Conservation (phyloP, 2,329 filamentous ascomycete genomes). For the Phaeoacremonium minimum region DNA sequence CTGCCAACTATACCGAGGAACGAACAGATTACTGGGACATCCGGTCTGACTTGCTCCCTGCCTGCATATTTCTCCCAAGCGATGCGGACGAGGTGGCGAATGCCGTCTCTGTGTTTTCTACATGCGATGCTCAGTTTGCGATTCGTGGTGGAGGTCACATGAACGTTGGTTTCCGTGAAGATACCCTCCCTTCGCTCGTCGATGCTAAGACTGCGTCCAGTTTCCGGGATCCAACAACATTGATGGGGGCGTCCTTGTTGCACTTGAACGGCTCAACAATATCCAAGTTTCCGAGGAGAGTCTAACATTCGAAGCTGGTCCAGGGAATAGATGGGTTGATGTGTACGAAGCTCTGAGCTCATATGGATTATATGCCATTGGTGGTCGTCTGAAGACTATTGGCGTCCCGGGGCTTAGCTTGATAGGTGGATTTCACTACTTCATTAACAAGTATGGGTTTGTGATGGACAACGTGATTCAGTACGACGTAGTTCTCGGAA, state of each 20-base stretch:
- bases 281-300: conserved; percentile 7
- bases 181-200: fast-evolving
- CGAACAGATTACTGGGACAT: conserved; percentile 21
- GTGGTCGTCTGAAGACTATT: conserved; percentile 21
- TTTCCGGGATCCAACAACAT: conserved; percentile 17
- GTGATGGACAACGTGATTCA: conserved; percentile 17
- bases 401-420: conserved; percentile 21
- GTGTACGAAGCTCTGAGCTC: conserved; percentile 18
- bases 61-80: conserved; percentile 23
- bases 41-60: conserved; percentile 14
- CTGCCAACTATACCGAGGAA: conserved; percentile 15
- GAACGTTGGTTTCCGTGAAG: conserved; percentile 10
- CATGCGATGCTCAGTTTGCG: conserved; percentile 16
- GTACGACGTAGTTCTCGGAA: conserved; percentile 17
- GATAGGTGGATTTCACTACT: conserved; percentile 21
- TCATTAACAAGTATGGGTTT: conserved; percentile 20
- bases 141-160: conserved; percentile 18
- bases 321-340: conserved; percentile 18
- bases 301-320: conserved; percentile 12
- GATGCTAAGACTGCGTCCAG: conserved; percentile 5
- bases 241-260: conserved; percentile 16
- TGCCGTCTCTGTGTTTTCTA: conserved; percentile 15
- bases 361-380: conserved; percentile 16
- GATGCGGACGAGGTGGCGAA: conserved; percentile 17
- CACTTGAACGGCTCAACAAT: conserved; percentile 10